Evolutionary conservation across 192 early-diverging fungal species (phyloP), one percentile per base, ranked within the genome.

Genomic region (Entophlyctis luteolus): DNA sequence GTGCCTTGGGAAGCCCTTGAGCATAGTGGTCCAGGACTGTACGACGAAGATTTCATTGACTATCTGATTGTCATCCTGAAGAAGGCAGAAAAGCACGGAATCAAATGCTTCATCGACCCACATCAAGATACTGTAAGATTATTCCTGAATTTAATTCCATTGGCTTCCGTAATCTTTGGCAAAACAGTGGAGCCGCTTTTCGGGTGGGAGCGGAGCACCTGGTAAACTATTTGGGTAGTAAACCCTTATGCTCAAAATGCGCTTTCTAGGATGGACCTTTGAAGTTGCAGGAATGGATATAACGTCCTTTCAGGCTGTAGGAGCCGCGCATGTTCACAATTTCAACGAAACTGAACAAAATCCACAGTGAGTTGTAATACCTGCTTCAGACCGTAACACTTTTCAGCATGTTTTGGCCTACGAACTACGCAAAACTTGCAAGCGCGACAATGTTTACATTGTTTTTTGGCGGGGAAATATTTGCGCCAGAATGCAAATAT

Each of bases 1-100:
- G 89, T 91, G 12, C 77, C 92, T 33, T 93, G 92, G 92, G 92
- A 93, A 63, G 78, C 88, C 1, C 62, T 93, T 2, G 91, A 92
- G 70, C 90, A 92, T 69, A 62, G 52, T 20, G 90, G 92, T 8
- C 90, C 90, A n/a, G 91, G 92, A 2, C 71, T 83, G 2, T 93
- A 92, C 66, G 90, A 91, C 67, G 89, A 91, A 46, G 84, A 84
- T 50, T 93, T 81, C 59, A 93, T 93, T 57, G 87, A 88, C 39
- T 91, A 91, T 52, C 54, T 93, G 47, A 70, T 87, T 6, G 63
- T 76, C 48, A 62, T 93, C 2, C 81, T 93, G 22, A 76, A 76
- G 31, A 75, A 84, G 20, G 88, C 90, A 73, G 77, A 81, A 50
- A 74, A 83, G 31, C 89, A 89, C 77, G 92, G 90, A 4, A 84